phyloP scores from a whole-genome alignment of 2,329 filamentous ascomycete genomes.

The Ceratocystis cubensis region DNA sequence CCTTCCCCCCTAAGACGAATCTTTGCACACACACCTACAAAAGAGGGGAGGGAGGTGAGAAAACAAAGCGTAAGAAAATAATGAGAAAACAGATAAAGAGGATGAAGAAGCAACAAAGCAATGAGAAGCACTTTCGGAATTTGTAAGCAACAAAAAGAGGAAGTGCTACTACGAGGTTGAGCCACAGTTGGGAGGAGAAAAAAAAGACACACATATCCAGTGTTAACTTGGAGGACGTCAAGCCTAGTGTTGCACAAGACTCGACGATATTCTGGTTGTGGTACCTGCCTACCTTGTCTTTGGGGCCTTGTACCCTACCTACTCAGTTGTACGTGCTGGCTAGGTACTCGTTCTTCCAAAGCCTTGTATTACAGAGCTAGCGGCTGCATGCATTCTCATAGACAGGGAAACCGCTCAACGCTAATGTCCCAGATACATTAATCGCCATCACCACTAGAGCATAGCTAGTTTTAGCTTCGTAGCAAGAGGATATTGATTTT shows the following conservation, averaged over 20 bases:
- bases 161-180: background rate
- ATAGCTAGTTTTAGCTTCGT: no score
- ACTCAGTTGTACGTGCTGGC: background rate
- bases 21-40: background rate
- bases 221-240: background rate
- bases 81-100: background rate
- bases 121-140: background rate
- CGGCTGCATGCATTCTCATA: background rate
- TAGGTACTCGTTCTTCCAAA: background rate
- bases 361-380: background rate
- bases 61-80: background rate
- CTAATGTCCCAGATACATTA: background rate
- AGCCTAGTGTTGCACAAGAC: background rate
- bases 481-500: background rate
- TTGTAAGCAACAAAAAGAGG: background rate
- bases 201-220: no score
- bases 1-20: background rate
- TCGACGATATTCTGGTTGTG: background rate
- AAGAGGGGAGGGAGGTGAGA: background rate
- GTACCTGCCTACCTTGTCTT: background rate
- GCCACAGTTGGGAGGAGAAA: no score
- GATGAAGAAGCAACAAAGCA: background rate
- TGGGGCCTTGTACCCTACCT: background rate
- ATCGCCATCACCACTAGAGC: background rate
- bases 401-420: background rate